Conservation (phyloP, 352 stramenopile genomes). For the Pythium apleroticum region DNA sequence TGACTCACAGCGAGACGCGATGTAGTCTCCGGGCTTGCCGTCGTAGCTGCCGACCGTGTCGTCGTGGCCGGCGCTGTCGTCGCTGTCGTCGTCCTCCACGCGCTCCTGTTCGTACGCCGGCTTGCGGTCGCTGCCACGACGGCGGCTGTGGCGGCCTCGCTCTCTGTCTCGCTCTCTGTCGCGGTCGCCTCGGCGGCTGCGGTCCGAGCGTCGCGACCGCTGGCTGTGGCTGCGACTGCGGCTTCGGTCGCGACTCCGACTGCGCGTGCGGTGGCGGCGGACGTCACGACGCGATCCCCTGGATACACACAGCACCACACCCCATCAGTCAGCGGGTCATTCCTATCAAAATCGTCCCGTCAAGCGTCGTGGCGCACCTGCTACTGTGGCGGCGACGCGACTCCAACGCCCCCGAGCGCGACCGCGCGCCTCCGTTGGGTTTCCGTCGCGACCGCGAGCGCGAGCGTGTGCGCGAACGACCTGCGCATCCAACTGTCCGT, state of each 20-base stretch:
- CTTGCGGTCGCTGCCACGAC: background rate
- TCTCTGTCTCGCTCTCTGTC: conserved; percentile 11
- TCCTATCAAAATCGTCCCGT: background rate
- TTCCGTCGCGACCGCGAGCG: conserved; percentile 20
- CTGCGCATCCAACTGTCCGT: background rate
- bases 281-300: conserved; percentile 9
- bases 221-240: conserved; percentile 24
- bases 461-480: conserved; percentile 14
- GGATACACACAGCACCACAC: background rate
- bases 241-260: background rate
- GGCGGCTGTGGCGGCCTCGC: conserved; percentile 30
- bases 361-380: conserved; percentile 2
- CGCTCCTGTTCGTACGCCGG: background rate
- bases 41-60: conserved; percentile 85
- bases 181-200: conserved; percentile 27
- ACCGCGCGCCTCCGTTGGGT: conserved; percentile 2
- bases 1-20: conserved; percentile 73
- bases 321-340: background rate
- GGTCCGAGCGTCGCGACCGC: conserved; percentile 13
- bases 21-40: conserved; percentile 82
- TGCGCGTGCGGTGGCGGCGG: background rate
- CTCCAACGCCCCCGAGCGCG: conserved; percentile 3
- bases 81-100: conserved; percentile 40
- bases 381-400: conserved; percentile 14
- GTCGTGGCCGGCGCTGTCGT: conserved; percentile 76